These are phyloP conservation scores for Solanum pennellii DNA, from an alignment of 257 asterid genomes.

Conservation along the genomic window DNA sequence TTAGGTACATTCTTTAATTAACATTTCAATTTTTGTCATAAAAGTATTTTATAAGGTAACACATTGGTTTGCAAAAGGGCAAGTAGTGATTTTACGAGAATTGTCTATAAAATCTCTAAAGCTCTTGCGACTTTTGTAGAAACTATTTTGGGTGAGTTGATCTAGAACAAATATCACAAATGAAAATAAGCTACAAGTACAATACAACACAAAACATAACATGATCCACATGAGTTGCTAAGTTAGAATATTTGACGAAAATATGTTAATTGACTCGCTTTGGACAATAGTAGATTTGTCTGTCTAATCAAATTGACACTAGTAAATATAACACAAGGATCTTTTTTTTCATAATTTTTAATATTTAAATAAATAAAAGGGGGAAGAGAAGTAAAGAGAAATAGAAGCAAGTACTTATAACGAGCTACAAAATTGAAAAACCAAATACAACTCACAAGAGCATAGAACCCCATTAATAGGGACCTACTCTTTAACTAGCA, in stretches of 20 bases:
- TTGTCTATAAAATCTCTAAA: not conserved
- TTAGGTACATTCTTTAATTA: not conserved
- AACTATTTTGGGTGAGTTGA: too few species aligned
- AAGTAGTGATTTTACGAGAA: not conserved
- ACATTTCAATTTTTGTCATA: not conserved
- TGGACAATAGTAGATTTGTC: not conserved
- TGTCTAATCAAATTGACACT: not conserved
- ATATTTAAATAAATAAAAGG: not conserved
- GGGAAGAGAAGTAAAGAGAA: not conserved
- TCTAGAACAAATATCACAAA: too few species aligned
- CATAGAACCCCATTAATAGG: not conserved
- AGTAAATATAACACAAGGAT: too few species aligned
- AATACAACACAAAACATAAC: too few species aligned
- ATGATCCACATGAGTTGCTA: too few species aligned
- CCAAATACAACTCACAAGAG: not conserved
- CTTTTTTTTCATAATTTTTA: too few species aligned
- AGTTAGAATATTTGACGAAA: too few species aligned
- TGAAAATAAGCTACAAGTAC: too few species aligned
- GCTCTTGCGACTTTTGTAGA: too few species aligned
- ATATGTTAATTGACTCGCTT: too few species aligned
- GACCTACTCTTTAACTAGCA: not conserved
- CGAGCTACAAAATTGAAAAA: not conserved
- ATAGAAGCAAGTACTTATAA: not conserved
- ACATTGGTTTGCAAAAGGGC: not conserved
- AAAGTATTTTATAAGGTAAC: not conserved